phyloP scores from a whole-genome alignment of 140 eudicot species.

The Cichorium intybus region DNA sequence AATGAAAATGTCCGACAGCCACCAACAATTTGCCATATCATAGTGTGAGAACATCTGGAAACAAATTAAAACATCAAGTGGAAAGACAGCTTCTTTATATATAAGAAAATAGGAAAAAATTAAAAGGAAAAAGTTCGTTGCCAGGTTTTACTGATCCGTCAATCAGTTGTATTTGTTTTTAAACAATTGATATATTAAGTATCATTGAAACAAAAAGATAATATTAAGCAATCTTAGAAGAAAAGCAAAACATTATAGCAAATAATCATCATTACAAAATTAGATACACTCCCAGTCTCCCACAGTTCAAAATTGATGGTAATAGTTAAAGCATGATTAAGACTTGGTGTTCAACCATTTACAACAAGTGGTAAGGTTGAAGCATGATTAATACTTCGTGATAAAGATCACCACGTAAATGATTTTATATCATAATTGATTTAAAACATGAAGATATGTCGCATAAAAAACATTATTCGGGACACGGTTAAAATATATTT shows the following conservation, averaged over 20 bases:
- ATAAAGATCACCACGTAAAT: too few relatives aligned
- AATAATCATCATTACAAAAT: conserved; percentile 7
- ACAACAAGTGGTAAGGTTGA: too few relatives aligned
- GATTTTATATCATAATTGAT: too few relatives aligned
- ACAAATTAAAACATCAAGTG: background rate
- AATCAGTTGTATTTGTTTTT: too few relatives aligned
- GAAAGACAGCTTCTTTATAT: too few relatives aligned
- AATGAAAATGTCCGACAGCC: conserved; percentile 20
- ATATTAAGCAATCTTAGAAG: background rate
- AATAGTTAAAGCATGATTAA: conserved; percentile 7
- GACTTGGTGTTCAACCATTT: too few relatives aligned
- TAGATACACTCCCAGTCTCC: conserved; percentile 2
- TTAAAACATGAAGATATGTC: too few relatives aligned
- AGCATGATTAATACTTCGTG: too few relatives aligned
- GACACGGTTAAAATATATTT: too few relatives aligned
- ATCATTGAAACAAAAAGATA: background rate
- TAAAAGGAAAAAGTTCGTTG: too few relatives aligned
- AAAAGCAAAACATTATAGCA: background rate
- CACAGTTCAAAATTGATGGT: conserved; percentile 13
- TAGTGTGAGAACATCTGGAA: background rate
- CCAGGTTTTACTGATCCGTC: background rate
- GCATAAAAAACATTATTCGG: too few relatives aligned
- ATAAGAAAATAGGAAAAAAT: too few relatives aligned
- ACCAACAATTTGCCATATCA: conserved; percentile 7
- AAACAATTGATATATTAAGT: background rate